phyloP scores from a whole-genome alignment of 2,329 filamentous ascomycete genomes.

The Seiridium unicorne region DNA sequence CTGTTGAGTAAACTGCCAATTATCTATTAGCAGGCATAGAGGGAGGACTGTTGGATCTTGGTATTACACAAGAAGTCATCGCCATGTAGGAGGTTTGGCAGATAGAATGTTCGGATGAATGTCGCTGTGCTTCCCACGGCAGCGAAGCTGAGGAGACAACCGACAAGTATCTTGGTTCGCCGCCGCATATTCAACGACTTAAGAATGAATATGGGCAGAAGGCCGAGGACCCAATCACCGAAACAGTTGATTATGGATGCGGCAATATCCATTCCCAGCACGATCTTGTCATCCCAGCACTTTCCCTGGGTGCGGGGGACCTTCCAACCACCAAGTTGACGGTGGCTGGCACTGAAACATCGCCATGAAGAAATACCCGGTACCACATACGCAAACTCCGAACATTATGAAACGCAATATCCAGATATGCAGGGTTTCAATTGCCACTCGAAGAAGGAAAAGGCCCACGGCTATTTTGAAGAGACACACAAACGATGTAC shows the following conservation, averaged over 20 bases:
- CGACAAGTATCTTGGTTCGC: constrained; percentile 6
- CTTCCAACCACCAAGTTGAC: constrained; percentile 4
- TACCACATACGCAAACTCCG: neutral
- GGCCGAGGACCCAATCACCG: constrained; percentile 3
- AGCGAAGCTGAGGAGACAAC: constrained; percentile 7
- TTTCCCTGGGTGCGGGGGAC: constrained; percentile 5
- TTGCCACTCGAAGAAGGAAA: constrained; percentile 6
- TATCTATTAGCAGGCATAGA: neutral
- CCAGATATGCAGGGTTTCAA: neutral
- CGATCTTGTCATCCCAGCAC: constrained; percentile 5
- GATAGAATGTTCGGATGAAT: neutral
- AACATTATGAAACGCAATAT: neutral
- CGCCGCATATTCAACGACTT: constrained; percentile 1
- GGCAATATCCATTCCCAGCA: neutral
- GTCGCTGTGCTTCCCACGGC: constrained; percentile 5
- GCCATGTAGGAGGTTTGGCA: neutral
- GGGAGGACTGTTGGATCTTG: neutral
- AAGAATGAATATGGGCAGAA: constrained; percentile 7
- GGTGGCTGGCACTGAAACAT: constrained; percentile 5
- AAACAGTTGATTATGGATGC: constrained; percentile 5
- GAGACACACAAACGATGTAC: constrained; percentile 3
- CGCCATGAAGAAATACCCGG: constrained; percentile 2
- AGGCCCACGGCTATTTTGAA: constrained; percentile 7
- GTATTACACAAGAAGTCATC: constrained; percentile 9
- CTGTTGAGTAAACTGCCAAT: neutral